Conservation (phyloP, 202 grass and related monocot species). For the Panicum hallii region DNA sequence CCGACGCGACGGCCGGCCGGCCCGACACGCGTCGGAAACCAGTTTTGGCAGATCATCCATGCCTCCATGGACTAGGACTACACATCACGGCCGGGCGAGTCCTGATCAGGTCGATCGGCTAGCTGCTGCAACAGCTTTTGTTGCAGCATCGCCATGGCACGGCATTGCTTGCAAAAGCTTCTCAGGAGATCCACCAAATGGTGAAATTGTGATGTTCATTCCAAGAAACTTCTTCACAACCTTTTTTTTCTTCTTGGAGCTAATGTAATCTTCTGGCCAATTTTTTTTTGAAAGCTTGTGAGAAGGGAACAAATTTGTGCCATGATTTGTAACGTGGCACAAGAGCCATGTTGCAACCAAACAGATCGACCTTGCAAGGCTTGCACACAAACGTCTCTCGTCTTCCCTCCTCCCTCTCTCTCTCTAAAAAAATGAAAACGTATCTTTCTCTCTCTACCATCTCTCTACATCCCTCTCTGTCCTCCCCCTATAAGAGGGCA, state of each 20-base stretch:
- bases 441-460: neutral
- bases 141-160: neutral
- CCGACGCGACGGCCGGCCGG: neutral
- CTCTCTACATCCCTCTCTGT: neutral
- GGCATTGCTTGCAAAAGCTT: neutral
- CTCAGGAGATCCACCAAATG: neutral
- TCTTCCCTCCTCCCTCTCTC: neutral
- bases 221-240: neutral
- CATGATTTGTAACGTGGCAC: neutral
- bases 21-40: neutral
- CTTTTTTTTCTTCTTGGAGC: neutral
- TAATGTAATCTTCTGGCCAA: neutral
- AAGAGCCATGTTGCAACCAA: neutral
- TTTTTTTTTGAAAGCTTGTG: neutral
- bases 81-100: neutral
- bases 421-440: no score
- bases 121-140: constrained; percentile 23
- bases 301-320: neutral
- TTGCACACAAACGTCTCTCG: neutral
- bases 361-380: neutral
- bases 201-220: neutral
- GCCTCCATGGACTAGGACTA: neutral
- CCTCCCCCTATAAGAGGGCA: neutral
- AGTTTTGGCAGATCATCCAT: neutral
- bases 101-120: neutral